Conservation (phyloP, 495 filamentous ascomycete genomes). For the Penicillium daleae region DNA sequence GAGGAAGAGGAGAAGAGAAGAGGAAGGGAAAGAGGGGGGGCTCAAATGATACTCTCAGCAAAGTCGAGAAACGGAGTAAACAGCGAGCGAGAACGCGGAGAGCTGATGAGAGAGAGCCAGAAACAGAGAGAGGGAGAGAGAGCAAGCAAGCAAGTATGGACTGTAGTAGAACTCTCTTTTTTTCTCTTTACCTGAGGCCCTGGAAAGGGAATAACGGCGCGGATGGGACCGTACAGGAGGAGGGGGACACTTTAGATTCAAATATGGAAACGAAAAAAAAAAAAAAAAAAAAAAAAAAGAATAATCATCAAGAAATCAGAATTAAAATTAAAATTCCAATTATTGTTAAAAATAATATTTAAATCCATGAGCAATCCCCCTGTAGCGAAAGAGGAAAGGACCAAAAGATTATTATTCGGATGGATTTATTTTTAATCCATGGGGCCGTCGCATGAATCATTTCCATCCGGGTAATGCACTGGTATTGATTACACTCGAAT, state of each 20-base stretch:
- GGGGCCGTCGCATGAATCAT: slow-evolving; percentile 12
- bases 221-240: slow-evolving; percentile 25
- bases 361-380: background rate
- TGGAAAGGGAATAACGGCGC: slow-evolving; percentile 34
- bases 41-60: slow-evolving; percentile 18
- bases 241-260: slow-evolving; percentile 4
- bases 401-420: background rate
- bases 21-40: slow-evolving; percentile 10
- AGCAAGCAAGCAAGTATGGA: too few relatives aligned
- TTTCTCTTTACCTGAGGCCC: too few relatives aligned
- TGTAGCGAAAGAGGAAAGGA: background rate
- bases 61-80: slow-evolving; percentile 8
- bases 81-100: slow-evolving; percentile 18
- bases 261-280: background rate
- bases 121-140: too few relatives aligned
- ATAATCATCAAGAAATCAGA: background rate
- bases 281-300: background rate
- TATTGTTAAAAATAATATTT: background rate
- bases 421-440: slow-evolving; percentile 5
- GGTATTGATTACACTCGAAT: too few relatives aligned
- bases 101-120: background rate
- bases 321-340: background rate
- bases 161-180: background rate
- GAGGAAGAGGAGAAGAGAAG: slow-evolving; percentile 5
- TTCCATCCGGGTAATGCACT: background rate